A percentile compares a stretch with the other conserved stretches of the same genome.
Conservation (phyloP, 2,329 filamentous ascomycete species). For the Claviceps sp. region DNA sequence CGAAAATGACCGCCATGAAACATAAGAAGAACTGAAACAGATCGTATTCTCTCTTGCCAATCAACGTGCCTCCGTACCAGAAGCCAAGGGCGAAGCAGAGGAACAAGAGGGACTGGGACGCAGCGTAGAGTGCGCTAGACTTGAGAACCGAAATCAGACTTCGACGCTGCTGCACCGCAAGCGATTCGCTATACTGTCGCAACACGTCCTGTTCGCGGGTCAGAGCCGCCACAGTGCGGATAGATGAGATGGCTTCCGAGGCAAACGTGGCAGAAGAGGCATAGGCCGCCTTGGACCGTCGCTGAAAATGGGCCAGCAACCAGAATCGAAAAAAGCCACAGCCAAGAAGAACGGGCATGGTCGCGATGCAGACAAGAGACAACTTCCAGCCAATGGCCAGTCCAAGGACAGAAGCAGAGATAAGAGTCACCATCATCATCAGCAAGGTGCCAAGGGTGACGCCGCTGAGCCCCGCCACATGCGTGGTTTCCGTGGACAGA, state of each 20-base stretch:
- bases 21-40: slow-evolving; percentile 88
- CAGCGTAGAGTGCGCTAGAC: slow-evolving; percentile 68
- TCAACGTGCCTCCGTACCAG: slow-evolving; percentile 77
- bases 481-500: slow-evolving; percentile 77
- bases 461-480: slow-evolving; percentile 77
- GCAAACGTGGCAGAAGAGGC: slow-evolving; percentile 73
- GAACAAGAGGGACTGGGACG: slow-evolving; percentile 73
- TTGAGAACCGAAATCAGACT: slow-evolving; percentile 63
- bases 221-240: slow-evolving; percentile 83
- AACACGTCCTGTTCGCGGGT: slow-evolving; percentile 78
- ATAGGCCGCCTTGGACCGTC: slow-evolving; percentile 67
- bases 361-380: slow-evolving; percentile 66
- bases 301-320: slow-evolving; percentile 67
- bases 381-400: slow-evolving; percentile 80
- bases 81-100: slow-evolving; percentile 77
- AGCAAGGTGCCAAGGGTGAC: slow-evolving; percentile 77
- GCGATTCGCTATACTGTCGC: slow-evolving; percentile 51
- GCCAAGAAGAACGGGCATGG: slow-evolving; percentile 61
- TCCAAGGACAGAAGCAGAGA: slow-evolving; percentile 57
- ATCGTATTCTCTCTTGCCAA: slow-evolving; percentile 55
- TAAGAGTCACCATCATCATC: slow-evolving; percentile 65
- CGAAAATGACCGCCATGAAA: slow-evolving; percentile 79
- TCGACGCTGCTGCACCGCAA: slow-evolving; percentile 51
- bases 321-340: slow-evolving; percentile 85
- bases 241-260: slow-evolving; percentile 85